Evolutionary conservation across 257 asterid species (phyloP), one percentile per base, ranked within the genome.

Genomic region (Schizonepeta tenuifolia): DNA sequence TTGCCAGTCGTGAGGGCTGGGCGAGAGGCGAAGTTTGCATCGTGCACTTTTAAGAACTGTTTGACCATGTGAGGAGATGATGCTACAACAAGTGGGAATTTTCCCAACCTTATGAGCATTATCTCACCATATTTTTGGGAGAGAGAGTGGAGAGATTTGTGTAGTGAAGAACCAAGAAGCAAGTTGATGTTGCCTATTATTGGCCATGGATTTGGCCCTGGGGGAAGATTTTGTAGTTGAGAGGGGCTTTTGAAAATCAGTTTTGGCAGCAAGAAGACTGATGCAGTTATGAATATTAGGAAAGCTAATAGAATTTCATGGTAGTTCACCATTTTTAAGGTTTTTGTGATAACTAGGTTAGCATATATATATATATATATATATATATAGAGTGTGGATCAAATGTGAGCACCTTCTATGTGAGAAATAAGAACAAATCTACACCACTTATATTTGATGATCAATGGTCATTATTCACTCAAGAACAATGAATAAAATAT

Each of bases 61-160:
- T 80, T 73, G 43, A 85, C 85, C 87, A 82, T 85, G 44, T 75
- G 71, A 11, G 89, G 82, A 2, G 87, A 85, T 9, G 89, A 85
- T 7, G 85, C 87, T 7, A 82, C 68, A 0, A 80, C 38, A 6
- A 77, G 71, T 9, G 87, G 85, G 31, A 46, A 72, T n/a, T 65
- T 66, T 2, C 89, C 89, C 11, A 71, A 75, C 41, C 72, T 82
- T 1, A 85, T 78, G 26, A 56, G 87, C 89, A 85, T 82, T 15
- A 80, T n/a, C 15, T 79, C 83, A 5, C 89, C 89, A 22, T 84
- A 77, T 56, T 74, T 79, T 65, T 79, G 76, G 62, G 86, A 81
- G 21, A 81, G 40, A 10, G 8, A 0, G 80, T 84, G 79, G 17
- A 81, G 64, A 51, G 81, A 73, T 62, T 33, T 63, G 51, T 81